Base-by-base conservation (phyloP, 345 rosid genomes). In the Lepidium aucheri region DNA sequence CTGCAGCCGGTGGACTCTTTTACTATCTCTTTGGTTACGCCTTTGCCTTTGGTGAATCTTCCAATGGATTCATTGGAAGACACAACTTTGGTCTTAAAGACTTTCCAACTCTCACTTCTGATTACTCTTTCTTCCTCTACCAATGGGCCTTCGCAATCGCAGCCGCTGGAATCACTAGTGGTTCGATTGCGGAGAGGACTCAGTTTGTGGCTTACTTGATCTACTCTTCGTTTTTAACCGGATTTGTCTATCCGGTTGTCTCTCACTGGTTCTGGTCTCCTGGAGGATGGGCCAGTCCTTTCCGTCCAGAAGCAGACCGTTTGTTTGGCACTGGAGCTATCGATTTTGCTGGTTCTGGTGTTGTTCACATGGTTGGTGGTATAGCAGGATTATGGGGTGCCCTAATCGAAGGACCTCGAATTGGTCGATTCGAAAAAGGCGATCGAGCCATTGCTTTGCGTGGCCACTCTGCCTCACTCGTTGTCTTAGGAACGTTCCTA, bases 91-190 rank as follows among this genome's bases (percentile, higher is more conserved):
- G 64, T 50, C 96, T 91, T n/a, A 67, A 70, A 43, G 14, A 75
- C 5, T 39, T 81, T 22, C 86, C 89, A 0, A 66, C 85, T 0
- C 0, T 10, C 0, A 0, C 84, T 0, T 0, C 33, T 0, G 96
- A 91, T 46, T 91, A 86, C 73, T 80, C 88, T 9, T 75, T 81
- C 72, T 91, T 91, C 68, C 96, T 91, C 14, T 91, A 86, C 53
- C 97, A 91, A 69, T 91, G 97, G 96, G 96, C 96, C 36, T 91
- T 91, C 55, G 96, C 97, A 9, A 91, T 91, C 15, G 96, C 98
- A 4, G 98, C 96, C 1, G 96, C 98, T 18, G 96, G 97, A 7
- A 89, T 91, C 43, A 91, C 98, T 6, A 89, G 96, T 47, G 98
- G 98, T 11, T 91, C 98, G 1, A 91, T 91, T 1, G 97, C 96